A percentile compares a stretch with the other conserved stretches of the same genome.
Conservation (phyloP, 306 rosid species). For the Elaeagnus macrophylla region DNA sequence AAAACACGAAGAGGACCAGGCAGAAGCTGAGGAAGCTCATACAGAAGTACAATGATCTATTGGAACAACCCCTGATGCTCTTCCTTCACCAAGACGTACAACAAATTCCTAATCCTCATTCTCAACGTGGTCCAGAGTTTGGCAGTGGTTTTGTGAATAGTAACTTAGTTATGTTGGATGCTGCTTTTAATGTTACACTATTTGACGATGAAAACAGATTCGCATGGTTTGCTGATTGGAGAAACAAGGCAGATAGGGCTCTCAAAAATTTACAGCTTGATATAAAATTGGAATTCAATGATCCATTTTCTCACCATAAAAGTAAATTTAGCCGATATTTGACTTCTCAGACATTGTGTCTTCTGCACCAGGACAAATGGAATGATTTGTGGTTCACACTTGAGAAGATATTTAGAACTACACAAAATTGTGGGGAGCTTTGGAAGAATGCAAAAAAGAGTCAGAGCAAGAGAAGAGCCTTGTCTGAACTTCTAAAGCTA, state of each 20-base stretch:
- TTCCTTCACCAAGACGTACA: conserved; percentile 46
- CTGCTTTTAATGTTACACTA: conserved; percentile 29
- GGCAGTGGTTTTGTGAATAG: conserved; percentile 20
- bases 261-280: conserved; percentile 31
- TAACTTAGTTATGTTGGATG: conserved; percentile 15
- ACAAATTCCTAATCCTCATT: conserved; percentile 26
- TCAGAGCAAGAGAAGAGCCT: conserved; percentile 61
- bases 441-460: conserved; percentile 69
- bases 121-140: conserved; percentile 33
- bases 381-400: conserved; percentile 47
- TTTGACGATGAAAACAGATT: conserved; percentile 51
- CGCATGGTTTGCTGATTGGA: conserved; percentile 49
- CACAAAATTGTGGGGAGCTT: conserved; percentile 42
- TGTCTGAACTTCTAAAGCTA: conserved; percentile 61
- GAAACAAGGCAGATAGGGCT: conserved; percentile 27
- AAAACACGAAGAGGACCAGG: conserved; percentile 49
- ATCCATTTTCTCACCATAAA: conserved; percentile 12
- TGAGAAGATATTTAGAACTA: conserved; percentile 38
- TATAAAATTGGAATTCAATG: conserved; percentile 20
- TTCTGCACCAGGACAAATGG: conserved; percentile 45
- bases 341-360: conserved; percentile 23
- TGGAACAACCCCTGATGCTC: conserved; percentile 60
- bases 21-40: conserved; percentile 76
- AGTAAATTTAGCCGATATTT: conserved; percentile 21
- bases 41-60: conserved; percentile 62